Conservation (phyloP, 1,284 basidiomycete genomes). For the Schizophyllum amplum region DNA sequence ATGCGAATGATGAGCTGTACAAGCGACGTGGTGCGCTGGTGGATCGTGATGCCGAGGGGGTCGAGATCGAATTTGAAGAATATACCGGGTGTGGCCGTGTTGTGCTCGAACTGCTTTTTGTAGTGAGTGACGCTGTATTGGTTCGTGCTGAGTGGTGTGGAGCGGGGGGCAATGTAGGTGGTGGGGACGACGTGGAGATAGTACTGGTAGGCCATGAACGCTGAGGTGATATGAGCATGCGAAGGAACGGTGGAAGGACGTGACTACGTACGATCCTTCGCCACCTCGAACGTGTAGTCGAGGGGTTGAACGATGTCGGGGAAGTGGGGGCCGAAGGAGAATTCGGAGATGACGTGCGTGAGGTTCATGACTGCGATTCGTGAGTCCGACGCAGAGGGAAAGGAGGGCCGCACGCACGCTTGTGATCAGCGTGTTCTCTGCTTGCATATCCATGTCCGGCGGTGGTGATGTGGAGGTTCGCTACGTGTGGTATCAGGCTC, state of each 20-base stretch:
- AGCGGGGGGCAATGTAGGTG: conserved; percentile 72
- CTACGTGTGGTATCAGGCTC: conserved; percentile 25
- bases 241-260: background rate
- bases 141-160: conserved; percentile 65
- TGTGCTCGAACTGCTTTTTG: conserved; percentile 68
- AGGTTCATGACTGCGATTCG: conserved; percentile 80
- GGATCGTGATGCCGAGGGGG: conserved; percentile 78
- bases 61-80: conserved; percentile 98
- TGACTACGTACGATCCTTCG: conserved; percentile 63
- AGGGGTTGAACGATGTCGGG: conserved; percentile 93
- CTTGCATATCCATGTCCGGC: conserved; percentile 92
- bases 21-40: conserved; percentile 80
- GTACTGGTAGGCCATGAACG: conserved; percentile 95
- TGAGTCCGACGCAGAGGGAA: background rate
- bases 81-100: conserved; percentile 81
- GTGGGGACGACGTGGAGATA: conserved; percentile 94
- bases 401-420: conserved; percentile 38
- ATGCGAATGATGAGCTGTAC: conserved; percentile 79
- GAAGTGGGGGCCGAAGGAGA: conserved; percentile 95
- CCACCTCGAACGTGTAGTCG: conserved; percentile 83
- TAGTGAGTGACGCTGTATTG: conserved; percentile 98
- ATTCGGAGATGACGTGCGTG: conserved; percentile 92
- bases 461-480: conserved; percentile 86
- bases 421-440: conserved; percentile 82
- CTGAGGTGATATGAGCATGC: conserved; percentile 28